Percentiles rank a stretch among this genome's conserved stretches.
Conservation (phyloP, 2,329 filamentous ascomycete species). For the Colletotrichum karsti region DNA sequence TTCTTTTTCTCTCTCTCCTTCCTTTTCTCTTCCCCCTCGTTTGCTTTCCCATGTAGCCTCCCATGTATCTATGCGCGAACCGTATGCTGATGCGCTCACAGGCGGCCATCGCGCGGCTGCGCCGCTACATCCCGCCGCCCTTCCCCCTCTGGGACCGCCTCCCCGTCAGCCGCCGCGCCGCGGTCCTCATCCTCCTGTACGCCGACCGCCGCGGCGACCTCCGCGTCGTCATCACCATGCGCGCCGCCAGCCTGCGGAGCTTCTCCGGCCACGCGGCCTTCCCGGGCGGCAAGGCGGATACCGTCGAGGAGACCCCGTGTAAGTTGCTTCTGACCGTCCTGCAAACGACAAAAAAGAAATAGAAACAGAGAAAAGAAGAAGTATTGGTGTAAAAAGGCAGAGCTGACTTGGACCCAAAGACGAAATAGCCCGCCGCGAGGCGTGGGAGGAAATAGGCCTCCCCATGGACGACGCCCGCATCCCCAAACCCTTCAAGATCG, state of each 20-base stretch:
- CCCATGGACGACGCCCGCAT: constrained; percentile 75
- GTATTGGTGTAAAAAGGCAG: too few relatives aligned
- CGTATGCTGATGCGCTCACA: constrained; percentile 37
- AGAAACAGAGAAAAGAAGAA: neutral
- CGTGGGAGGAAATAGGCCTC: constrained; percentile 92
- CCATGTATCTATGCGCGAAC: constrained; percentile 30
- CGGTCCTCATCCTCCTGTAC: constrained; percentile 88
- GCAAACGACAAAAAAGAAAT: neutral
- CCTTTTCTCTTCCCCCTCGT: neutral
- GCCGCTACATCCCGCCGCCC: constrained; percentile 67
- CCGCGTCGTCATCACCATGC: constrained; percentile 75
- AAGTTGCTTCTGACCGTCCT: constrained; percentile 35
- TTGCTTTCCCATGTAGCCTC: neutral
- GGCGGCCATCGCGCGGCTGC: constrained; percentile 68
- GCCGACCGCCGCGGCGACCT: constrained; percentile 85
- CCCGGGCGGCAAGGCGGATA: constrained; percentile 79
- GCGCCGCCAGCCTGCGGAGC: constrained; percentile 68
- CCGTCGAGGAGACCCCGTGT: constrained; percentile 67
- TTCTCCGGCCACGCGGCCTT: constrained; percentile 90
- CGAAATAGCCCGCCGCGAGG: constrained; percentile 88
- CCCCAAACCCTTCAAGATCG: constrained; percentile 81
- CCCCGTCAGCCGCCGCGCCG: constrained; percentile 75
- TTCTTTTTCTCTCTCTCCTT: neutral
- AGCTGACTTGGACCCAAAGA: constrained; percentile 53
- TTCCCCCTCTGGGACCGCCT: constrained; percentile 70